Percentiles rank a stretch among this genome's conserved stretches.
Conservation (phyloP, 2,329 filamentous ascomycete species). For the Grosmannia clavigera region DNA sequence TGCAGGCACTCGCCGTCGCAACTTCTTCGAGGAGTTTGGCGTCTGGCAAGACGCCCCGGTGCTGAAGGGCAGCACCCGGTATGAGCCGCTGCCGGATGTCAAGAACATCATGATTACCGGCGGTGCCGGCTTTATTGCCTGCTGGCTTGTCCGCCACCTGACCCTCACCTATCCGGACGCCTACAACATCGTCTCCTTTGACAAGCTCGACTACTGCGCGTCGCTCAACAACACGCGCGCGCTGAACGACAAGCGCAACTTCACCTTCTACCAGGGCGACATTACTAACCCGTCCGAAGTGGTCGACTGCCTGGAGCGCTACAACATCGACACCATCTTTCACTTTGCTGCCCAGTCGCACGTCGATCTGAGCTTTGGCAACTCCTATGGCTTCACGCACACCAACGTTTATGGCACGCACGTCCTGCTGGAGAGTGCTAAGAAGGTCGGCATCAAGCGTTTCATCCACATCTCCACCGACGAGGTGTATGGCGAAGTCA, state of each 20-base stretch:
- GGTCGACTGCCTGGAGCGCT: conserved; percentile 54
- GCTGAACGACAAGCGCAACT: conserved; percentile 57
- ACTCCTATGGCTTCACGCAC: conserved; percentile 69
- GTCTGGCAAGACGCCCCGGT: conserved; percentile 62
- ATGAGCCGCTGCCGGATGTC: conserved; percentile 54
- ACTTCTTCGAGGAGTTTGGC: conserved; percentile 46
- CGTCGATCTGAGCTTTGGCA: conserved; percentile 71
- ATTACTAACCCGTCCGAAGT: conserved; percentile 61
- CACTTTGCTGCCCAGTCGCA: conserved; percentile 82
- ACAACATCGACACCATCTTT: conserved; percentile 67
- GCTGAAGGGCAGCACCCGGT: conserved; percentile 56
- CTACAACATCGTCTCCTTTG: conserved; percentile 73
- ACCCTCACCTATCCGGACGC: conserved; percentile 57
- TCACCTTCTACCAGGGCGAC: conserved; percentile 68
- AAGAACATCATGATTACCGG: conserved; percentile 77
- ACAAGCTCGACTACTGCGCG: conserved; percentile 75
- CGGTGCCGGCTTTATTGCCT: conserved; percentile 76
- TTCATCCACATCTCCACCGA: conserved; percentile 80
- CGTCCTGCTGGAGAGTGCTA: conserved; percentile 64
- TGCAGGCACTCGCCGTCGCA: conserved; percentile 15
- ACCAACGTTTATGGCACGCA: conserved; percentile 81
- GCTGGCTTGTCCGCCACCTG: conserved; percentile 72
- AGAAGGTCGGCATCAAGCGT: conserved; percentile 55
- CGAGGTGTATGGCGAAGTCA: conserved; percentile 74
- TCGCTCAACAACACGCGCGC: conserved; percentile 67